Evolutionary conservation across 371 early-diverging fungal genomes (phyloP).

Genomic region (Dichotomocladium elegans): DNA sequence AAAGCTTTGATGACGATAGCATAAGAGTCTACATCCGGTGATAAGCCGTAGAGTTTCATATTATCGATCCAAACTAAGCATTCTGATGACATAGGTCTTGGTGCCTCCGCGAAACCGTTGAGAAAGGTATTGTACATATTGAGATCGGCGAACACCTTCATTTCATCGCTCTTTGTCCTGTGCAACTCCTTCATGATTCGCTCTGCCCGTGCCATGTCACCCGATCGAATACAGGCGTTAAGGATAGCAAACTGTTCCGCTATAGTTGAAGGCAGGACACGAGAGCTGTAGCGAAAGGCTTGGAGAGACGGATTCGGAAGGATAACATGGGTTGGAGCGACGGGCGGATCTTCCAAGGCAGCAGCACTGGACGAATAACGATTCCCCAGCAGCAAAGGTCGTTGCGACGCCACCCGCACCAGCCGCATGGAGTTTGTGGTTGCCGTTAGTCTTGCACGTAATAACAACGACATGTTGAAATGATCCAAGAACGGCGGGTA

Average conservation of each 20-base stretch:
- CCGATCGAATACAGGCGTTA: constrained; percentile 74
- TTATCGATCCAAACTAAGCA: constrained; percentile 77
- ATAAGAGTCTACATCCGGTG: constrained; percentile 26
- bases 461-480: background rate
- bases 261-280: constrained; percentile 31
- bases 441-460: constrained; percentile 8
- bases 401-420: background rate
- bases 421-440: background rate
- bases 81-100: constrained; percentile 46
- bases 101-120: constrained; percentile 62
- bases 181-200: constrained; percentile 68
- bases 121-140: constrained; percentile 82
- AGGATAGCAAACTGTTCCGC: constrained; percentile 53
- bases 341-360: constrained; percentile 4
- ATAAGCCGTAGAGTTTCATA: constrained; percentile 22
- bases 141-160: constrained; percentile 66
- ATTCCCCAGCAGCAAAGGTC: background rate
- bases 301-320: constrained; percentile 34
- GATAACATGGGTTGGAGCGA: constrained; percentile 13
- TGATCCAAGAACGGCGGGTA: too few relatives aligned
- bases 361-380: background rate
- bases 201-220: constrained; percentile 75
- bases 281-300: constrained; percentile 23
- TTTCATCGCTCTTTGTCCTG: constrained; percentile 60
- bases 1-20: constrained; percentile 53